Evolutionary conservation across 2,329 filamentous ascomycete genomes (phyloP).

Genomic region (Trichoderma koningiopsis): DNA sequence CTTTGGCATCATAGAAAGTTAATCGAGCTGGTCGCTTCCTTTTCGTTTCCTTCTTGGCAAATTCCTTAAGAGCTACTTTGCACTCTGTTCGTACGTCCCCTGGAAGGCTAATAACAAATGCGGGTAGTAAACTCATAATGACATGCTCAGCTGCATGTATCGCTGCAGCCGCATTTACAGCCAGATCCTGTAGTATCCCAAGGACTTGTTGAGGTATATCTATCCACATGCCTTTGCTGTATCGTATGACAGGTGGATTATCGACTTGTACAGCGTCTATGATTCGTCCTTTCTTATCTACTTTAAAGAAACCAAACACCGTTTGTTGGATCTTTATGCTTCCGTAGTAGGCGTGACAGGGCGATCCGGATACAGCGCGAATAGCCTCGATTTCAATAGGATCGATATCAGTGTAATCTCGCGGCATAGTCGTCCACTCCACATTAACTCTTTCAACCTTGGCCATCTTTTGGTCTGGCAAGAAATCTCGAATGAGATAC

Average conservation of each 20-base stretch:
- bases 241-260: slow-evolving; percentile 84
- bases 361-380: slow-evolving; percentile 64
- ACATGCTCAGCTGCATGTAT: slow-evolving; percentile 97
- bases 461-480: slow-evolving; percentile 76
- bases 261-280: slow-evolving; percentile 92
- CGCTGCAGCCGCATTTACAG: slow-evolving; percentile 80
- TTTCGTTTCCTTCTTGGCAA: slow-evolving; percentile 66
- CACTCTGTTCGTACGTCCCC: slow-evolving; percentile 95
- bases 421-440: slow-evolving; percentile 91
- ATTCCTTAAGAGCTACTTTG: slow-evolving; percentile 86
- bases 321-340: slow-evolving; percentile 82
- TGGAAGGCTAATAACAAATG: slow-evolving; percentile 85
- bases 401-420: slow-evolving; percentile 93
- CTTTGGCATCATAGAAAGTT: slow-evolving; percentile 95
- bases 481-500: slow-evolving; percentile 89
- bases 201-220: slow-evolving; percentile 81
- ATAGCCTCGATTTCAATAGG: slow-evolving; percentile 90
- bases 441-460: slow-evolving; percentile 87
- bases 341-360: slow-evolving; percentile 79
- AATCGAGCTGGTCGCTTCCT: slow-evolving; percentile 85
- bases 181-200: slow-evolving; percentile 71
- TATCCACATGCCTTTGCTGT: slow-evolving; percentile 92
- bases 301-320: slow-evolving; percentile 96
- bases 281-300: slow-evolving; percentile 83
- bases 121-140: slow-evolving; percentile 81